Evolutionary conservation across 2,329 filamentous ascomycete genomes (phyloP).

Genomic region (Ophiostoma triangulosporum): DNA sequence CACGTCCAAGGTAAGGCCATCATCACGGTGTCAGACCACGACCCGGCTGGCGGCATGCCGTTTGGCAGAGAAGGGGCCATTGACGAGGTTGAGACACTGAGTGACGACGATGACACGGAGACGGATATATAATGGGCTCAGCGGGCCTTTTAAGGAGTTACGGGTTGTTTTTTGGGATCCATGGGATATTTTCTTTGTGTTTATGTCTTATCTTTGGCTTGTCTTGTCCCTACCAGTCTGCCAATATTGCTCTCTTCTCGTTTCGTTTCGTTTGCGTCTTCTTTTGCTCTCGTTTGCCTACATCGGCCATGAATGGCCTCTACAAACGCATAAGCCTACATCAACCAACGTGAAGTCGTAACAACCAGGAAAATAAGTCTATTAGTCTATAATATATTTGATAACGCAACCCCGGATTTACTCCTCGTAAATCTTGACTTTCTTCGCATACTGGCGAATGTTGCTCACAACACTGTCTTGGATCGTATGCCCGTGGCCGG

Average conservation of each 20-base stretch:
- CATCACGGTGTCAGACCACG: conserved; percentile 65
- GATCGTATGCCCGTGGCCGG: conserved; percentile 70
- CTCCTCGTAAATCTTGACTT: conserved; percentile 70
- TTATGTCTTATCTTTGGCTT: not conserved
- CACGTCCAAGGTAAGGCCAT: conserved; percentile 71
- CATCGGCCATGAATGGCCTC: too few species aligned
- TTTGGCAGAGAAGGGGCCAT: conserved; percentile 58
- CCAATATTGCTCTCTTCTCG: not conserved
- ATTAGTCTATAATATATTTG: not conserved
- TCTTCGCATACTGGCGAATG: conserved; percentile 70
- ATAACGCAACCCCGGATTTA: conserved; percentile 8
- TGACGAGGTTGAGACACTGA: conserved; percentile 81
- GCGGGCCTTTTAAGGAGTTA: not conserved
- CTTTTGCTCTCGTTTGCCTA: not conserved
- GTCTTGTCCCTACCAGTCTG: not conserved
- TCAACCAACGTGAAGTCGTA: not conserved
- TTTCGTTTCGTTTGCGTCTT: not conserved
- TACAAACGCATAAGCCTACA: not conserved
- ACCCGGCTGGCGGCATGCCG: conserved; percentile 42
- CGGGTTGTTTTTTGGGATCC: not conserved
- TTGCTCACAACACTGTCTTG: conserved; percentile 65
- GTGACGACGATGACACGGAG: conserved; percentile 43
- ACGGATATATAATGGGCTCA: not conserved
- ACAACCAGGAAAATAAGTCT: not conserved
- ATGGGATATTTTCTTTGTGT: too few species aligned